Base-by-base conservation (phyloP, 2,329 filamentous ascomycete genomes). In the Didymellaceae sp. region DNA sequence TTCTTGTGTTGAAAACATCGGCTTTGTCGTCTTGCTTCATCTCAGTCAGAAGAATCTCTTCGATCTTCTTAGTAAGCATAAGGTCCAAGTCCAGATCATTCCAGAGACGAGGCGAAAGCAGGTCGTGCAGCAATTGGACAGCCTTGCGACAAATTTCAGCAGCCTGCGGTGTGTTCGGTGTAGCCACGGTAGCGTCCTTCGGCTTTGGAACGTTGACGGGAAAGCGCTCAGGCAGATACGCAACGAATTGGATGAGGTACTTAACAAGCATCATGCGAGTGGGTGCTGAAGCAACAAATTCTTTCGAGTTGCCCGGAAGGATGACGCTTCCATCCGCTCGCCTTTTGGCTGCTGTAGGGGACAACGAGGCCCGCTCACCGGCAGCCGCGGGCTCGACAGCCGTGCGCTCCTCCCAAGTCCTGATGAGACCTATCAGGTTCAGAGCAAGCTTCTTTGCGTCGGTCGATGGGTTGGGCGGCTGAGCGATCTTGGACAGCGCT, bases 161-260 rank as follows among this genome's bases (percentile, higher is more conserved):
- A 37, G 85, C 82, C 17, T 82, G 78, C 8, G 83, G 70, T 14
- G 81, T 41, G 13, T 41, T 57, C 8, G 57, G 32, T 14, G 43
- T 50, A 11, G 71, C 32, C 79, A 76, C 25, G 25, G 49, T 18
- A 13, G 40, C 17, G 37, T 72, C 70, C 39, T 73, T 72, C 78
- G 78, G 18, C 78, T 76, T 32, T 75, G 71, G 37, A 65, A 65
- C 61, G 31, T 70, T 85, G 17, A 91, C 83, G 16, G 86, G 86
- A 69, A 89, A 97, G 25, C 92, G 85, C 73, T 97, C 94, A 14
- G 89, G 88, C 17, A 97, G 80, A 41, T 91, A 89, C 1, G 91
- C 92, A 61, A 97, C 96, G 73, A 97, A 97, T 54, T 94, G 90
- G 22, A 97, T 89, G 24, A 99, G 82, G 67, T 97, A 99, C 74